Evolutionary conservation across 106 monocot species (phyloP), one percentile per base, ranked within the genome.

Genomic region (Dendrobium nobile): DNA sequence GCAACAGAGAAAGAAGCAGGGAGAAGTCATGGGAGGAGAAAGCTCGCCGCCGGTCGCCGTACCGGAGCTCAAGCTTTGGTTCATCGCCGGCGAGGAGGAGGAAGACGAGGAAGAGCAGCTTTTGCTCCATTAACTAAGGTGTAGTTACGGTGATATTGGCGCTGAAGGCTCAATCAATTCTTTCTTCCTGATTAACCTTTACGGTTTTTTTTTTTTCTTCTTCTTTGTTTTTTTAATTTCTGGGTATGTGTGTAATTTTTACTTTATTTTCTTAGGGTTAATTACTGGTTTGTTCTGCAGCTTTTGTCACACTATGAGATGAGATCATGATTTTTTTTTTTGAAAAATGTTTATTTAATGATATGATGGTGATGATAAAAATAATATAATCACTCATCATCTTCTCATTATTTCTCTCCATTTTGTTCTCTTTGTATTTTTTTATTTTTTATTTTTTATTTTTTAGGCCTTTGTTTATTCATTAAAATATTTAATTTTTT

Each of bases 121-220:
- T n/a, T 74, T 43, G n/a, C 74, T 74, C 5, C 42, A 19, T 41
- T 74, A 33, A 74, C 15, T 70, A 61, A 24, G 70, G 16, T 74
- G 40, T 74, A 74, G 20, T 43, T 41, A 19, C 4, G 5, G 74
- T 74, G 74, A 74, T 74, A 74, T 74, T 74, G 74, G 74, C 74
- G 41, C 74, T 43, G 40, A 41, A 43, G 74, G 74, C 74, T 74
- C 74, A 74, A 74, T 74, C 42, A 42, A 20, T 74, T 43, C 4
- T 74, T 33, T 43, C 20, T 0, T 56, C 61, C 6, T 16, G 15
- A 1, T 31, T 7, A 3, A 7, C 27, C 10, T 27, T 9, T 6
- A 31, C 37, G 3, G 8, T 70, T 70, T 37, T 67, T 70, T 70
- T 70, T 37, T 67, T 70, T 19, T 43, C 1, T 43, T 19, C 43